Evolutionary conservation across 176 grass and related monocot species (phyloP).

Genomic region (bread wheat (Triticum aestivum)): DNA sequence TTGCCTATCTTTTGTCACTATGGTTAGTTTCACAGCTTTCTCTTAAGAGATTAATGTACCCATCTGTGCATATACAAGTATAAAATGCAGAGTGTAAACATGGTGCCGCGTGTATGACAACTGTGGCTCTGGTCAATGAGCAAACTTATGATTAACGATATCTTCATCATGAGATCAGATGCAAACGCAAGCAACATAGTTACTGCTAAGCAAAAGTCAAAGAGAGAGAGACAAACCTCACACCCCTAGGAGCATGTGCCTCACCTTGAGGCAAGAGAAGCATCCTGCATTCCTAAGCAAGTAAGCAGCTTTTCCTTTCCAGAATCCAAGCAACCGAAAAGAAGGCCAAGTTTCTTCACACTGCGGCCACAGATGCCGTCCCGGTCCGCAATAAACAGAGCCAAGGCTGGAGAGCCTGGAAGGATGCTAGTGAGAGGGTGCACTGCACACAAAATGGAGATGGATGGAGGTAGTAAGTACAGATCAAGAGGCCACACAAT

Average conservation of each 20-base stretch:
- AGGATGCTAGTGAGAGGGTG: conserved; percentile 36
- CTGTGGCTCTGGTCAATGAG: neutral
- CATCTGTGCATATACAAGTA: neutral
- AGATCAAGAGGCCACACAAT: conserved; percentile 44
- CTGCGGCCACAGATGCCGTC: conserved; percentile 28
- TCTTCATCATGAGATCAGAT: conserved; percentile 10
- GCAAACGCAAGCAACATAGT: conserved; percentile 36
- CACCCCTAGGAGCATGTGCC: conserved; percentile 35
- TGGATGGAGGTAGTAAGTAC: conserved; percentile 41
- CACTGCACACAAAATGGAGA: conserved; percentile 9
- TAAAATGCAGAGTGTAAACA: neutral
- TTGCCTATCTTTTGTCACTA: neutral
- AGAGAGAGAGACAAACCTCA: neutral
- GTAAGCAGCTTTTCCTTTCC: conserved; percentile 34
- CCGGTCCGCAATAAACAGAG: conserved; percentile 36
- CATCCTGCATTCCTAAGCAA: conserved; percentile 39
- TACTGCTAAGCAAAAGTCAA: conserved; percentile 33
- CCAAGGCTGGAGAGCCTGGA: conserved; percentile 4
- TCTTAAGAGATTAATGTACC: neutral
- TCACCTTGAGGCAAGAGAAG: conserved; percentile 28
- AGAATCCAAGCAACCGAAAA: conserved; percentile 46
- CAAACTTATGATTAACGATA: conserved; percentile 18
- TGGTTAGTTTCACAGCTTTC: neutral
- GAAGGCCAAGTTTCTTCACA: conserved; percentile 36
- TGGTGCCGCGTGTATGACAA: neutral